Conservation (phyloP, 2,329 filamentous ascomycete species). For the Alternaria sp. region DNA sequence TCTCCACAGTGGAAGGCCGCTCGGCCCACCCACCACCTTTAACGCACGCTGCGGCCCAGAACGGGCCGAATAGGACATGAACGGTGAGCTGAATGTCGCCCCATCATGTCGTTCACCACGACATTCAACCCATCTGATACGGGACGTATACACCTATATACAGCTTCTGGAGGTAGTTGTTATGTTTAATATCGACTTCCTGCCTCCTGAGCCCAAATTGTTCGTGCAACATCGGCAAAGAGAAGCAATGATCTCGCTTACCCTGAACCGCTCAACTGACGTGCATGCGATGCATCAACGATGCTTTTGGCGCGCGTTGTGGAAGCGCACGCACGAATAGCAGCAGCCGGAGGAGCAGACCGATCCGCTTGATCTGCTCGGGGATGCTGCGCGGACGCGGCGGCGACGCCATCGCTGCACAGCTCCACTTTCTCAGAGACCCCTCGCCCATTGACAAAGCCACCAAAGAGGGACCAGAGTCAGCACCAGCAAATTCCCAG, state of each 20-base stretch:
- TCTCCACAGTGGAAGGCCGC: not conserved
- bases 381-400: constrained; percentile 10
- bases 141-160: not conserved
- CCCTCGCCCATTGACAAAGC: constrained; percentile 7
- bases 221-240: not conserved
- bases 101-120: not conserved
- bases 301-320: constrained; percentile 2
- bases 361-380: constrained; percentile 16
- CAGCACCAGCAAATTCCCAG: constrained; percentile 1
- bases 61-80: not conserved
- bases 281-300: constrained; percentile 3
- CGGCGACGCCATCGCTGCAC: constrained; percentile 7
- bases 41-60: not conserved
- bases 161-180: not conserved
- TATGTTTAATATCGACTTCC: not conserved
- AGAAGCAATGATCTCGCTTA: not conserved
- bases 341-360: not conserved
- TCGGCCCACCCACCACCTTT: constrained; percentile 6
- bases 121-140: not conserved
- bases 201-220: not conserved
- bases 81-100: not conserved
- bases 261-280: not conserved
- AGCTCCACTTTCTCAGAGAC: constrained; percentile 4
- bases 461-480: constrained; percentile 1
- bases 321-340: constrained; percentile 5